phyloP scores from a whole-genome alignment of 2,329 filamentous ascomycete species.

The Colletotrichum lentis region DNA sequence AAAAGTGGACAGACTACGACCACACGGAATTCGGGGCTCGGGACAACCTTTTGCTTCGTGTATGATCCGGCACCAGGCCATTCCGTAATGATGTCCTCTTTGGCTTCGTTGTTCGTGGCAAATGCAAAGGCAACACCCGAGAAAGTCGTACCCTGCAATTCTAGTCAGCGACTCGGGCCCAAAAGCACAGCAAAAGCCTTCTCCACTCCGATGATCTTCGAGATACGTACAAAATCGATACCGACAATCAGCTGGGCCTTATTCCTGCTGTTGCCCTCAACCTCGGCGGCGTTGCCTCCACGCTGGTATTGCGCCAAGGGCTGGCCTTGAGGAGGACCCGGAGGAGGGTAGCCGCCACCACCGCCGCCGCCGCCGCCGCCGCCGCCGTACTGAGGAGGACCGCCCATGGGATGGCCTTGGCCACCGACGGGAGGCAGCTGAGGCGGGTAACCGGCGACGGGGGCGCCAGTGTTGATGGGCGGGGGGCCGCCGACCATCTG shows the following conservation, averaged over 20 bases:
- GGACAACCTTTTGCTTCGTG: constrained; percentile 92
- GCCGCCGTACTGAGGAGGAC: constrained; percentile 57
- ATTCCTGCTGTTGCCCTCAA: constrained; percentile 86
- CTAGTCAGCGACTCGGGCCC: constrained; percentile 21
- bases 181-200: background rate
- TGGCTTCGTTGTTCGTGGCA: constrained; percentile 95
- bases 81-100: constrained; percentile 98
- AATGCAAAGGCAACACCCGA: constrained; percentile 97
- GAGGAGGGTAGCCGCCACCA: constrained; percentile 61
- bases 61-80: constrained; percentile 98
- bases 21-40: background rate
- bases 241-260: constrained; percentile 98
- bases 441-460: constrained; percentile 67
- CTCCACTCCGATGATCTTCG: background rate
- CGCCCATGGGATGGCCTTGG: constrained; percentile 46
- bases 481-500: constrained; percentile 71
- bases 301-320: constrained; percentile 47
- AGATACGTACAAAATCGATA: constrained; percentile 86
- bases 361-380: constrained; percentile 49
- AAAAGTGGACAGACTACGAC: background rate
- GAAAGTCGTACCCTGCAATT: constrained; percentile 86
- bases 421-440: constrained; percentile 54
- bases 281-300: constrained; percentile 69
- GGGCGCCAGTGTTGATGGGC: constrained; percentile 70
- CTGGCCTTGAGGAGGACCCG: constrained; percentile 49